A percentile compares a stretch with the other conserved stretches of the same genome.
Evolutionary conservation across 1,139 yeast species (phyloP).

Genomic region (Yamadazyma oceani): DNA sequence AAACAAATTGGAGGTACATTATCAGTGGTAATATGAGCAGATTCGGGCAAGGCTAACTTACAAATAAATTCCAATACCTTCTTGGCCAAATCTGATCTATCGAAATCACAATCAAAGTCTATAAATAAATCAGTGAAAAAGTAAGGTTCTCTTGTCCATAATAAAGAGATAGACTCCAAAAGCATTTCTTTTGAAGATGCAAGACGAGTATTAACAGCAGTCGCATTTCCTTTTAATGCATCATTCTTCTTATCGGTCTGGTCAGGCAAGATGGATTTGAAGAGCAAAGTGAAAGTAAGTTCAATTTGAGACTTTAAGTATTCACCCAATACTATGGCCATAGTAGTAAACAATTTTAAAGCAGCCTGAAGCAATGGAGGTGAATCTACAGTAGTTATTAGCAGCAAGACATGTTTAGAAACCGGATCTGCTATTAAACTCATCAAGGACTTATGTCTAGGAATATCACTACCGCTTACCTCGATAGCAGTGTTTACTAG

Average conservation of each 20-base stretch:
- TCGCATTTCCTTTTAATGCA: slow-evolving; percentile 26
- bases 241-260: slow-evolving; percentile 17
- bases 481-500: slow-evolving; percentile 80
- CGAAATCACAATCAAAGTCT: slow-evolving; percentile 89
- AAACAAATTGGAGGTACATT: slow-evolving; percentile 92
- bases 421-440: slow-evolving; percentile 73
- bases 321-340: slow-evolving; percentile 58
- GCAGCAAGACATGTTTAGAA: slow-evolving; percentile 78
- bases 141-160: slow-evolving; percentile 81
- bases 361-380: slow-evolving; percentile 73
- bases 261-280: slow-evolving; percentile 51
- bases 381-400: slow-evolving; percentile 70
- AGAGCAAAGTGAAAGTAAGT: slow-evolving; percentile 58
- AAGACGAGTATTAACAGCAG: slow-evolving; percentile 25
- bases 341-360: slow-evolving; percentile 70
- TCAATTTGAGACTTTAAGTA: slow-evolving; percentile 68
- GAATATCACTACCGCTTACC: slow-evolving; percentile 69
- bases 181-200: slow-evolving; percentile 66
- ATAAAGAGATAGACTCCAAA: slow-evolving; percentile 77
- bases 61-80: slow-evolving; percentile 70
- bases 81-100: slow-evolving; percentile 76
- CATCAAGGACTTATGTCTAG: slow-evolving; percentile 65
- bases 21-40: slow-evolving; percentile 73
- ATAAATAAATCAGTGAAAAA: slow-evolving; percentile 78
- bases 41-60: slow-evolving; percentile 75